Conservation (phyloP, 768 basidiomycete species). For the Lentinula guzmanii region DNA sequence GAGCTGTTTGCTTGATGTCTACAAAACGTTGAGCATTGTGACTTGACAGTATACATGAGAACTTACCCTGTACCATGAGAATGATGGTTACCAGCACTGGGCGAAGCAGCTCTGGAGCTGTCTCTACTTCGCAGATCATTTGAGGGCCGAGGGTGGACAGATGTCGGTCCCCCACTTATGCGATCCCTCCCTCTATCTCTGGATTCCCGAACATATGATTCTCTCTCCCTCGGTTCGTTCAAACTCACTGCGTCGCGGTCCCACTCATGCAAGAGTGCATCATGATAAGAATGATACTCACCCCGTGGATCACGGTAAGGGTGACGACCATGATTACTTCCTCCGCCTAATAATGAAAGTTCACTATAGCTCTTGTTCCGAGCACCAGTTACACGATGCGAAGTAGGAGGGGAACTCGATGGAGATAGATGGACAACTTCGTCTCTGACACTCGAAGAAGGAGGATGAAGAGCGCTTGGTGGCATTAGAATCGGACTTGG, state of each 20-base stretch:
- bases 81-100: constrained; percentile 14
- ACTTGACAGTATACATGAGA: neutral
- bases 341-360: neutral
- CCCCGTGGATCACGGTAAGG: constrained; percentile 1
- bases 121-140: constrained; percentile 29
- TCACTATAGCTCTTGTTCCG: neutral
- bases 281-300: constrained; percentile 5
- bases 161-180: constrained; percentile 16
- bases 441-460: neutral
- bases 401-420: constrained; percentile 21
- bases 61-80: neutral
- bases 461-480: neutral
- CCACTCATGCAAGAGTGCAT: neutral
- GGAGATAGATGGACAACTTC: constrained; percentile 24
- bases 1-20: constrained; percentile 14
- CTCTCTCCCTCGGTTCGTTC: neutral
- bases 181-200: neutral
- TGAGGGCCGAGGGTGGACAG: constrained; percentile 13
- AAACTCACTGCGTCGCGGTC: neutral
- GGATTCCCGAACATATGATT: neutral
- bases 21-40: neutral
- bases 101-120: constrained; percentile 58
- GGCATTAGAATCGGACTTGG: constrained; percentile 50
- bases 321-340: constrained; percentile 1
- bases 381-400: neutral